Evolutionary conservation across 2,329 filamentous ascomycete species (phyloP), one percentile per base, ranked within the genome.

Genomic region (Aspergillus thermomutatus): DNA sequence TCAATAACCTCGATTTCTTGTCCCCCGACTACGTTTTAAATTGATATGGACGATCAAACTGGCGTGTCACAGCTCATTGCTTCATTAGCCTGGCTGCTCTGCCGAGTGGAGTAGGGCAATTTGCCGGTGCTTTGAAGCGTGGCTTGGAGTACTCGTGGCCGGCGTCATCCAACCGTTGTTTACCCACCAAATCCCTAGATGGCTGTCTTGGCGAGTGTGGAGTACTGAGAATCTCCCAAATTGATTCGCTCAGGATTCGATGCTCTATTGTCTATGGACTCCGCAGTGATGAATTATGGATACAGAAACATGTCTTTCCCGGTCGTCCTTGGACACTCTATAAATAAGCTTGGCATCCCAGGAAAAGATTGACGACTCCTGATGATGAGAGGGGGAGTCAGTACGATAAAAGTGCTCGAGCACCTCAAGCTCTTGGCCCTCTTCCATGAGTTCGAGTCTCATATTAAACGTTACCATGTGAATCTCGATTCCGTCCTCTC

Each of bases 161-260:
- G 23, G 43, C 21, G 43, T 45, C 41, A 23, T 43, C 21, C 6
- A 4, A 19, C 7, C 8, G 8, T 5, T 4, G 40, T 41, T 41
- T 9, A 17, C 17, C 37, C 4, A 4, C 14, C 40, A 9, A 25
- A 21, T 19, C 10, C 9, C 5, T 2, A 21, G 47, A 52, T 49
- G 55, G 47, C 34, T 34, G 17, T 23, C 55, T 57, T 57, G 55
- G 55, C 52, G 28, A 11, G 43, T 46, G 46, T 57, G 55, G 55
- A 57, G 50, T 40, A 43, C 21, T 14, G 17, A 8, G 25, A 1
- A 21, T 3, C 6, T 14, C 17, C 19, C 28, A 25, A 23, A 11
- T 8, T 45, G 41, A 45, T 45, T 45, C 8, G 41, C 10, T 11
- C 6, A 21, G 41, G 4, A 21, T 11, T 21, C 21, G n/a, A 45